These are phyloP conservation scores for Botrytis fabae DNA, from an alignment of 2,329 filamentous ascomycete species.

Conservation along the genomic window DNA sequence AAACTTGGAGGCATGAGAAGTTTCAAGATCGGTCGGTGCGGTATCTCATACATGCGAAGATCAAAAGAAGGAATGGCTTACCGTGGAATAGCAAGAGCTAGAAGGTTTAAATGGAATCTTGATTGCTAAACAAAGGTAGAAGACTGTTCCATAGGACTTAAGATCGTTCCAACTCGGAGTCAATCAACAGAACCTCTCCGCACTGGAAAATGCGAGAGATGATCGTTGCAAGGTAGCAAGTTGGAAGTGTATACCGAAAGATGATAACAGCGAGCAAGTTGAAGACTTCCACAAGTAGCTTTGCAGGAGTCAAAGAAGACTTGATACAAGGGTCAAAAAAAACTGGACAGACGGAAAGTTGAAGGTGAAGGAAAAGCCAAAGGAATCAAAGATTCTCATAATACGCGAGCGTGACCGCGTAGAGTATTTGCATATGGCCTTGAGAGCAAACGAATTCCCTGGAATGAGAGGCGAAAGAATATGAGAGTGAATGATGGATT, in stretches of 20 bases:
- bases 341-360: too few species aligned
- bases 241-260: not conserved
- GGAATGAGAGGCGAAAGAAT: not conserved
- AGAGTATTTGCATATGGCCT: conserved; percentile 8
- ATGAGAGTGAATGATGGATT: not conserved
- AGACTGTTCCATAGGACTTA: not conserved
- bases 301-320: not conserved
- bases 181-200: not conserved
- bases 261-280: not conserved
- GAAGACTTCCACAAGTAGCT: not conserved
- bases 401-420: not conserved
- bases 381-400: not conserved
- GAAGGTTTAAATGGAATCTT: not conserved
- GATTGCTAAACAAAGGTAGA: not conserved
- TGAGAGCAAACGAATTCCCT: not conserved
- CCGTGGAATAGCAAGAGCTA: not conserved
- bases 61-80: not conserved
- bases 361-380: not conserved
- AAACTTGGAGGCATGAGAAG: too few species aligned
- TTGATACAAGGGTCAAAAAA: not conserved
- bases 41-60: not conserved
- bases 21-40: not conserved
- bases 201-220: not conserved
- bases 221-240: not conserved
- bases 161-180: not conserved